These are phyloP conservation scores for Zoysia matrella DNA, from an alignment of 202 grass and related monocot species.

Conservation along the genomic window DNA sequence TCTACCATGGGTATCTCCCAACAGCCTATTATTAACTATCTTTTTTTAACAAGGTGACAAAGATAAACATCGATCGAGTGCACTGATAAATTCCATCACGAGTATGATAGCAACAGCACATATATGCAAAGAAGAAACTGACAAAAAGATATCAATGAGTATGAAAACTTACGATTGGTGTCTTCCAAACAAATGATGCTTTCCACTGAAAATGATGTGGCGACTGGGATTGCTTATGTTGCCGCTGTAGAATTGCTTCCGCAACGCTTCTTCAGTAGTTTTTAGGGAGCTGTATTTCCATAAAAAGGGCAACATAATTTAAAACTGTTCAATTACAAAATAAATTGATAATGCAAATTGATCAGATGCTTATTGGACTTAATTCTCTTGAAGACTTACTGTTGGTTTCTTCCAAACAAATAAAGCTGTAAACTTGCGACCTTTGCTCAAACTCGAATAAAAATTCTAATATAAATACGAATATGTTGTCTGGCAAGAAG, in stretches of 20 bases:
- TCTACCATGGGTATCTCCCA: slow-evolving; percentile 19
- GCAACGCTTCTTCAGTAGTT: slow-evolving; percentile 7
- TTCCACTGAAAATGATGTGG: slow-evolving; percentile 61
- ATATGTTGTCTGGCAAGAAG: too few relatives aligned
- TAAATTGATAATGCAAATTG: slow-evolving; percentile 1
- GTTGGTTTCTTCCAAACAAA: background rate
- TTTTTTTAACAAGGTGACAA: slow-evolving; percentile 49
- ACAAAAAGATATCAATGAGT: slow-evolving; percentile 4
- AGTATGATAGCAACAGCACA: slow-evolving; percentile 14
- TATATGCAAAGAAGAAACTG: slow-evolving; percentile 37
- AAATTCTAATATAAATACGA: slow-evolving; percentile 23
- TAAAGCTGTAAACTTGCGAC: background rate
- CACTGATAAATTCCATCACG: slow-evolving; percentile 35
- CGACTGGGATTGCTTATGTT: slow-evolving; percentile 32
- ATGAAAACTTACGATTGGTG: slow-evolving; percentile 41
- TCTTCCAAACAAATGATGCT: slow-evolving; percentile 32
- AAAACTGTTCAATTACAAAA: slow-evolving; percentile 15
- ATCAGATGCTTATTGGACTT: slow-evolving; percentile 9
- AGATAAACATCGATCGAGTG: slow-evolving; percentile 41
- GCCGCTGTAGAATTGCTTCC: background rate
- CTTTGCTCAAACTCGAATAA: slow-evolving; percentile 11
- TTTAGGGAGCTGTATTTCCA: slow-evolving; percentile 17
- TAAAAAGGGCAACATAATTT: background rate
- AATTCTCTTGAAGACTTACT: background rate
- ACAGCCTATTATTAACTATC: slow-evolving; percentile 36